A percentile compares a stretch with the other conserved stretches of the same genome.
Conservation (phyloP, 1,139 yeast genomes). For the Diutina pseudorugosa region DNA sequence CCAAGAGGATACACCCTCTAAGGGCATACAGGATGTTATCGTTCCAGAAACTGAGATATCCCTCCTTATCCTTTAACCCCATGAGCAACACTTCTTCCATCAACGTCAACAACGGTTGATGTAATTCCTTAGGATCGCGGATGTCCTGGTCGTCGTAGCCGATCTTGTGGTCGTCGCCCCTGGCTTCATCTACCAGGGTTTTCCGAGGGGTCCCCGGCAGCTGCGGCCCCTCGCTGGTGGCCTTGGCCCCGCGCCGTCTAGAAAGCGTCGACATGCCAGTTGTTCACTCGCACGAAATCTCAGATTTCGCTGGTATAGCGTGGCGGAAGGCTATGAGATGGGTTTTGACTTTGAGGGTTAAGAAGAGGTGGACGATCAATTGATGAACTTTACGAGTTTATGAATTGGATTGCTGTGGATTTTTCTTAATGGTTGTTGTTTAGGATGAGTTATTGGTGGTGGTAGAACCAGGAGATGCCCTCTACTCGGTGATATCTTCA, state of each 20-base stretch:
- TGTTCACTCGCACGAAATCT: constrained; percentile 1
- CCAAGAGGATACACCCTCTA: constrained; percentile 88
- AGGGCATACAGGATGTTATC: constrained; percentile 93
- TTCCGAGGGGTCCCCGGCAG: not conserved
- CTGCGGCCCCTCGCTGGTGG: constrained; percentile 2
- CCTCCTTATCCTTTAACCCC: constrained; percentile 93
- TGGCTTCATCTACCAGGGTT: not conserved
- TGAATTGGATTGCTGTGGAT: too few relatives aligned
- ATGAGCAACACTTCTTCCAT: constrained; percentile 93
- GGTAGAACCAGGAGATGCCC: too few relatives aligned
- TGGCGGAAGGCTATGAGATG: too few relatives aligned
- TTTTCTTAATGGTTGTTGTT: too few relatives aligned
- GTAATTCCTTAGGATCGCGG: constrained; percentile 31
- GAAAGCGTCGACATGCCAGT: constrained; percentile 4
- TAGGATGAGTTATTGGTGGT: too few relatives aligned
- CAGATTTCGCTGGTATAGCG: not conserved
- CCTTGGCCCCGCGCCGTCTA: constrained; percentile 1
- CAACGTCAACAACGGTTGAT: constrained; percentile 64
- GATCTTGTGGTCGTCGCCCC: constrained; percentile 37
- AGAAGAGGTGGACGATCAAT: too few relatives aligned
- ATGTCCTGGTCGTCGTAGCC: constrained; percentile 78
- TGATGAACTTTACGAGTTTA: too few relatives aligned
- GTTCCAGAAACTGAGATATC: constrained; percentile 94
- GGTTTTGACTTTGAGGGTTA: too few relatives aligned
- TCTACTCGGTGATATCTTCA: too few relatives aligned